phyloP scores from a whole-genome alignment of 345 rosid species.

The Populus nigra region DNA sequence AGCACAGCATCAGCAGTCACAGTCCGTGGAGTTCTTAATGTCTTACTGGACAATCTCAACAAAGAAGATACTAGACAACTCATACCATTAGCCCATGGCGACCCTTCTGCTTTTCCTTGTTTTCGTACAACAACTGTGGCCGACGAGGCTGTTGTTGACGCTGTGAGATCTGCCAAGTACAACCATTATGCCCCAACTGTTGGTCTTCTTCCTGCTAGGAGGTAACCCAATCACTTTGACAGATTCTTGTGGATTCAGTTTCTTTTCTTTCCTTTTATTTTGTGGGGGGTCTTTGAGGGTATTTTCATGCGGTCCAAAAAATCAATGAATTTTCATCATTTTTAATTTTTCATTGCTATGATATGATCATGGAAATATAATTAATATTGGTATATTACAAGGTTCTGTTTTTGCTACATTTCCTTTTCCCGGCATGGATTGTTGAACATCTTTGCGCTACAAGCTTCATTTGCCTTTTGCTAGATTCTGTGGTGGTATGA shows the following conservation, averaged over 20 bases:
- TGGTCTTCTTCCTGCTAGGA: conserved; percentile 61
- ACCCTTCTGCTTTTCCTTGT: conserved; percentile 62
- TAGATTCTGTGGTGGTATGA: no score
- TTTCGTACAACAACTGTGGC: conserved; percentile 50
- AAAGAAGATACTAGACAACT: conserved; percentile 33
- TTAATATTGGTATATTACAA: no score
- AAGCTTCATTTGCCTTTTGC: no score
- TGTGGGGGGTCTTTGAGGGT: background rate
- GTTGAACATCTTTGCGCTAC: no score
- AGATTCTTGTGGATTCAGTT: background rate
- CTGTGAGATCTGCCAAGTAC: conserved; percentile 48
- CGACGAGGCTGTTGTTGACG: conserved; percentile 52
- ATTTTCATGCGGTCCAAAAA: background rate
- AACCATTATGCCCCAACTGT: conserved; percentile 45
- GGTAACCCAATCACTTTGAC: conserved; percentile 23
- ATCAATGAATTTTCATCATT: no score
- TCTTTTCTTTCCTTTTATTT: background rate
- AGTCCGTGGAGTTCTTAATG: conserved; percentile 40
- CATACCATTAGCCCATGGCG: conserved; percentile 68
- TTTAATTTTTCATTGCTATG: no score
- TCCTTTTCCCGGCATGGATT: no score
- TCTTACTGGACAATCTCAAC: conserved; percentile 40
- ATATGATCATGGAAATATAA: no score
- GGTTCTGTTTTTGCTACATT: no score
- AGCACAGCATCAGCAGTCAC: conserved; percentile 16